Base-by-base conservation (phyloP, 306 rosid genomes). In the Lupinus albus region DNA sequence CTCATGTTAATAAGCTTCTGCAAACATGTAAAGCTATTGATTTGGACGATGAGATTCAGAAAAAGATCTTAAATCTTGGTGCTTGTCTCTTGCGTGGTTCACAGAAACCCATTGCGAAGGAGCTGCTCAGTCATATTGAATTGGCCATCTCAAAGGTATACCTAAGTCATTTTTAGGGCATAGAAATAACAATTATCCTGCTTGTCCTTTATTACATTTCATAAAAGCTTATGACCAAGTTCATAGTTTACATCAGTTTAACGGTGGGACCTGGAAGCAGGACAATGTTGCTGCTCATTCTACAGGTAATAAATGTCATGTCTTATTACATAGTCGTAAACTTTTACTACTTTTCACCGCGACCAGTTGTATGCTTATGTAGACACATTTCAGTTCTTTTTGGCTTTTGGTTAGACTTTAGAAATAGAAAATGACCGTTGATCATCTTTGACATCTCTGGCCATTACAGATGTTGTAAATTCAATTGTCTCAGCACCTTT, bases 51-150 rank as follows among this genome's bases (percentile, higher is more conserved):
- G 89, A 79, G 16, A 73, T 78, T 65, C 89, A 61, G 44, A 71
- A 7, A 38, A 84, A 85, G 83, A 77, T 84, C 69, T 76, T 93
- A 55, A 79, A 75, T 61, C 68, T 86, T 64, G 82, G 97, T 28
- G 66, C 84, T 71, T 78, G 90, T 78, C 74, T 93, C 79, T 81
- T 93, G 82, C 86, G 83, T 42, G 94, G 86, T 67, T 84, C 99
- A 4, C 68, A 67, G 36, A 90, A 68, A 81, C 41, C 79, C 3
- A 13, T 28, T 21, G 90, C 94, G 3, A 85, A 81, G 72, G 69
- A 52, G 68, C 63, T 93, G 79, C 65, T 88, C 14, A 69, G 61
- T 30, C 74, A 28, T 20, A 73, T 90, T 32, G 85, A 88, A 79
- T 33, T 78, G 80, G 86, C 74, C 30, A 61, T 73, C 71, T 32